Evolutionary conservation across 768 basidiomycete genomes (phyloP).

Genomic region (Mycena metata): DNA sequence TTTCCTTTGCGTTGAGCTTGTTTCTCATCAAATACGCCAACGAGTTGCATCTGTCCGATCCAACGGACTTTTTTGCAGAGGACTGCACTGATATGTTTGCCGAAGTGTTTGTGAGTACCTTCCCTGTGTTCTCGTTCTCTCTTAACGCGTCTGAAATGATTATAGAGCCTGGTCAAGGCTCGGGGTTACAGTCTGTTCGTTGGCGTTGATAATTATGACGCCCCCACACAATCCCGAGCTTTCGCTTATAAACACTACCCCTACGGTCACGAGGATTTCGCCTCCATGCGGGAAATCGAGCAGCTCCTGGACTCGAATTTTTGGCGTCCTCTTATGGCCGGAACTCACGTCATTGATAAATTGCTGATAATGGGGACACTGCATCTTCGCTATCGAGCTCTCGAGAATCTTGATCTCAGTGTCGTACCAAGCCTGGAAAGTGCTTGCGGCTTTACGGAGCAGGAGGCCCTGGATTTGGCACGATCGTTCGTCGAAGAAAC

Average conservation of each 20-base stretch:
- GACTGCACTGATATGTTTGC: not conserved
- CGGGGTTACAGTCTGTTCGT: conserved; percentile 25
- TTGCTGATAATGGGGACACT: conserved; percentile 27
- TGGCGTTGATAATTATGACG: conserved; percentile 23
- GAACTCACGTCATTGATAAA: conserved; percentile 25
- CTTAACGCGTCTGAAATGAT: not conserved
- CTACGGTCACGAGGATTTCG: not conserved
- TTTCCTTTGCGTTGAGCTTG: not conserved
- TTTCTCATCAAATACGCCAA: conserved; percentile 24
- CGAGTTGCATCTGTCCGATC: conserved; percentile 14
- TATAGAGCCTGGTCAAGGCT: conserved; percentile 12
- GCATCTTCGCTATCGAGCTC: not conserved
- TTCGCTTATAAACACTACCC: not conserved
- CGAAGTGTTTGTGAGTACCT: conserved; percentile 22
- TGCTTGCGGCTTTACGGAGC: conserved; percentile 29
- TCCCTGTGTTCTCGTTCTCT: not conserved
- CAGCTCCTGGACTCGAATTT: conserved; percentile 12
- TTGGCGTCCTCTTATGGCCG: conserved; percentile 19
- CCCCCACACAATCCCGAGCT: not conserved
- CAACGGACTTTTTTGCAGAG: not conserved
- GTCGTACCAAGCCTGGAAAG: not conserved
- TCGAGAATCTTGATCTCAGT: not conserved
- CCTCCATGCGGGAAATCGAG: not conserved
- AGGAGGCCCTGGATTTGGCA: conserved; percentile 14
- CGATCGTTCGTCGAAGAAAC: not conserved